Conservation (phyloP, 768 basidiomycete genomes). For the Boletus sensibilis region DNA sequence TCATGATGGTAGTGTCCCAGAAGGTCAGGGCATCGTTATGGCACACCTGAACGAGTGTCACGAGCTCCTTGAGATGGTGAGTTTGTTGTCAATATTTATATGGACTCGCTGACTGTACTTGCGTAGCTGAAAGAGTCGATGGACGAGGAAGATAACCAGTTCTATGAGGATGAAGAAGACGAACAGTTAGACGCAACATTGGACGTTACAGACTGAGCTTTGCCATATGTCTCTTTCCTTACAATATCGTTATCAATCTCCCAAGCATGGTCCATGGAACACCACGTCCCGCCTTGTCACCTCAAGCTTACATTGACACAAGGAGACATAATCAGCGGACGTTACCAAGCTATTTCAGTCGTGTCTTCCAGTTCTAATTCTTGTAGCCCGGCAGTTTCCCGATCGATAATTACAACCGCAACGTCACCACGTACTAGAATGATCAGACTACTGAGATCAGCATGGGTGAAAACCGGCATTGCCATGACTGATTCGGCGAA, state of each 20-base stretch:
- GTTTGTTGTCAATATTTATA: constrained; percentile 16
- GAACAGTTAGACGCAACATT: constrained; percentile 23
- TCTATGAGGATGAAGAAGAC: constrained; percentile 51
- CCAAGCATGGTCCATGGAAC: not conserved
- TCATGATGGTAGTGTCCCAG: constrained; percentile 84
- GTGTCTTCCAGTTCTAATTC: not conserved
- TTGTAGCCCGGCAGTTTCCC: not conserved
- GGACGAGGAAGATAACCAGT: constrained; percentile 64
- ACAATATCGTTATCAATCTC: not conserved
- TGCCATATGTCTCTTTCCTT: not conserved
- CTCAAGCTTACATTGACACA: not conserved
- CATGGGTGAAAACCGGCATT: not conserved
- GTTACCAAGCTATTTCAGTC: not conserved
- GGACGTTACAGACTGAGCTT: constrained; percentile 11
- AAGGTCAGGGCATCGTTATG: constrained; percentile 95
- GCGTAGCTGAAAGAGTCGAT: constrained; percentile 72
- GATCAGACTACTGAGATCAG: not conserved
- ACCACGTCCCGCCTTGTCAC: not conserved
- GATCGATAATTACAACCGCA: not conserved
- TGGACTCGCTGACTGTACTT: not conserved
- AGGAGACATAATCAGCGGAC: not conserved
- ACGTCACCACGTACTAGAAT: not conserved
- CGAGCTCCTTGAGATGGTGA: constrained; percentile 90
- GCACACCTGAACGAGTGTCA: constrained; percentile 96
- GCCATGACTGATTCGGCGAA: too few species aligned